These are phyloP conservation scores for Triangularia verruculosa DNA, from an alignment of 2,329 filamentous ascomycete species.

Conservation along the genomic window DNA sequence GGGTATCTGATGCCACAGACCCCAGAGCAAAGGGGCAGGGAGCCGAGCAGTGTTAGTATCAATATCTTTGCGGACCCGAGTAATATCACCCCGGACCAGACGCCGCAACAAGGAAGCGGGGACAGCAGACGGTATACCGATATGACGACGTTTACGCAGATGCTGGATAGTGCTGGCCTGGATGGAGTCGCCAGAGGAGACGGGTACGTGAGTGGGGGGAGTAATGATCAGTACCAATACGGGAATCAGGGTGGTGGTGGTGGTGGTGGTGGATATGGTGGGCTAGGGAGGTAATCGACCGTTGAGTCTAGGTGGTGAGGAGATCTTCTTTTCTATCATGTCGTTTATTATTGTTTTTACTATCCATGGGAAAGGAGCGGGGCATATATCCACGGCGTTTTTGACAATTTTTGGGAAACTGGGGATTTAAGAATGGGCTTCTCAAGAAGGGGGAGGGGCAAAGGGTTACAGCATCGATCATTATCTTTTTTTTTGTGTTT, in stretches of 20 bases:
- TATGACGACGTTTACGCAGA: slow-evolving; percentile 51
- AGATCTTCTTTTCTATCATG: background rate
- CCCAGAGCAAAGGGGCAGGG: slow-evolving; percentile 38
- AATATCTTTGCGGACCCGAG: slow-evolving; percentile 50
- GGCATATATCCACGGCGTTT: background rate
- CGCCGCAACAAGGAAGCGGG: slow-evolving; percentile 20
- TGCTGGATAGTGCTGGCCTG: slow-evolving; percentile 49
- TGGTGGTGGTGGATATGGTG: background rate
- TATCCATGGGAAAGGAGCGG: background rate
- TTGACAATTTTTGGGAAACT: background rate
- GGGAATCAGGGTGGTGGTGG: background rate
- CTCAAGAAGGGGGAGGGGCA: background rate
- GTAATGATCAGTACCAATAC: background rate
- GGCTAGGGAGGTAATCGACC: background rate
- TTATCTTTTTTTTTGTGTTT: background rate
- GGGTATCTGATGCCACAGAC: slow-evolving; percentile 25
- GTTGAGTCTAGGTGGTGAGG: background rate
- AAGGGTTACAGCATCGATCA: background rate
- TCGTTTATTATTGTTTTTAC: background rate
- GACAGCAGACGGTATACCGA: slow-evolving; percentile 24
- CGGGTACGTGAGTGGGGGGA: slow-evolving; percentile 36
- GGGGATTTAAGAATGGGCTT: background rate
- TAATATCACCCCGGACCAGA: slow-evolving; percentile 34
- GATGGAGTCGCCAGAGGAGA: slow-evolving; percentile 41
- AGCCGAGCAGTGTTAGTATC: slow-evolving; percentile 49